Conservation (phyloP, 768 basidiomycete species). For the Auriscalpium microsporum region DNA sequence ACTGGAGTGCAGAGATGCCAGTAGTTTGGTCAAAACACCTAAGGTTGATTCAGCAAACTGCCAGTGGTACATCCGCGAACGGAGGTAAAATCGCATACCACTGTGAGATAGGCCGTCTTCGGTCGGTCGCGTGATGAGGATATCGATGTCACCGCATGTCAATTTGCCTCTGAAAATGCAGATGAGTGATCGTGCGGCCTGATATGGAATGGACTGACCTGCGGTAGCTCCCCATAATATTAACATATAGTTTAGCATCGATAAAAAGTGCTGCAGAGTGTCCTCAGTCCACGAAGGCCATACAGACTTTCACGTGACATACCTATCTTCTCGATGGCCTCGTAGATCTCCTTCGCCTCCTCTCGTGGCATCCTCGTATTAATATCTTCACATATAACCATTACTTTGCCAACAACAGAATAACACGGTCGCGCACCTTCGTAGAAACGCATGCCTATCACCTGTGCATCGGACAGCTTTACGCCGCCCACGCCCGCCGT, state of each 20-base stretch:
- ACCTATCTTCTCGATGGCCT: conserved; percentile 68
- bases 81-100: conserved; percentile 34
- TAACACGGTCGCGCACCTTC: conserved; percentile 39
- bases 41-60: background rate
- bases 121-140: conserved; percentile 71
- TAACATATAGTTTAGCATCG: conserved; percentile 63
- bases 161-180: conserved; percentile 55
- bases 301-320: conserved; percentile 5
- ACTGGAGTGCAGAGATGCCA: conserved; percentile 44
- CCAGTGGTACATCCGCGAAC: background rate
- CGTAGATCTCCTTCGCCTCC: conserved; percentile 70
- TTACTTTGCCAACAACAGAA: background rate
- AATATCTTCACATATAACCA: conserved; percentile 45
- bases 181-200: background rate
- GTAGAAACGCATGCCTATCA: conserved; percentile 62
- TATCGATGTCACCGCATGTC: conserved; percentile 87
- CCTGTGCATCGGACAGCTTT: conserved; percentile 47
- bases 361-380: conserved; percentile 77
- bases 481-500: conserved; percentile 50
- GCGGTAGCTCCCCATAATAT: conserved; percentile 90
- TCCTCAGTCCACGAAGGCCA: no score
- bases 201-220: conserved; percentile 33
- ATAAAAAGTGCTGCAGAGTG: conserved; percentile 49
- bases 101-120: conserved; percentile 68
- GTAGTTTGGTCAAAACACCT: conserved; percentile 57